Conservation (phyloP, 1,284 basidiomycete species). For the Taiwanofungus camphoratus region DNA sequence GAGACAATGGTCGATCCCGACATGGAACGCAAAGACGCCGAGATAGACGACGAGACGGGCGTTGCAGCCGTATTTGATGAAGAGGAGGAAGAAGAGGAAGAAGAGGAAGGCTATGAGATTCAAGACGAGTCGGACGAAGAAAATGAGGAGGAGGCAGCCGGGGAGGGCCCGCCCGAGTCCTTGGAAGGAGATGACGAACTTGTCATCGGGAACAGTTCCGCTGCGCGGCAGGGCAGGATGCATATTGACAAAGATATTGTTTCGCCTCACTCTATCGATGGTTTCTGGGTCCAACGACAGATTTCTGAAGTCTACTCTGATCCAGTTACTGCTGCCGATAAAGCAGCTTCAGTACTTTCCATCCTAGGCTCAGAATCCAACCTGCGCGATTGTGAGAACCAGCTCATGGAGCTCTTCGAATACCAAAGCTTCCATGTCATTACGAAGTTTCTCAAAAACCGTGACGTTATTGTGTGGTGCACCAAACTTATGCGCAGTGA, state of each 20-base stretch:
- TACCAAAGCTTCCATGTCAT: constrained; percentile 92
- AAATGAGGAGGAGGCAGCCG: constrained; percentile 52
- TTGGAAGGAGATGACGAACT: constrained; percentile 58
- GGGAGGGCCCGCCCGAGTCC: constrained; percentile 35
- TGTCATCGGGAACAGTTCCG: constrained; percentile 63
- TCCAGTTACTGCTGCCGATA: constrained; percentile 90
- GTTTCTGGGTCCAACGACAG: constrained; percentile 97
- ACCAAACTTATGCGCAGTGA: constrained; percentile 91
- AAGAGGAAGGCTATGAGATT: constrained; percentile 81
- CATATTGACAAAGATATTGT: constrained; percentile 76
- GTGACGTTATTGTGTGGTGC: constrained; percentile 97
- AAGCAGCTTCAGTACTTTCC: constrained; percentile 81
- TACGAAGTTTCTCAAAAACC: constrained; percentile 89
- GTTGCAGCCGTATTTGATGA: constrained; percentile 97
- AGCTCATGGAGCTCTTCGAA: constrained; percentile 96
- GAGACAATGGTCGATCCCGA: constrained; percentile 72
- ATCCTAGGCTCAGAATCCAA: constrained; percentile 88
- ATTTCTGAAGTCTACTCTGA: constrained; percentile 90
- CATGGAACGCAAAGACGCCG: constrained; percentile 70
- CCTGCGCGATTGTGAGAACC: constrained; percentile 94
- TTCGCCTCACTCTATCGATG: constrained; percentile 89
- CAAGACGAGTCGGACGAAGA: constrained; percentile 76
- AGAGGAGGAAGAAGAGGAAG: constrained; percentile 88
- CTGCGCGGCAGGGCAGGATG: constrained; percentile 37
- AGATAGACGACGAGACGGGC: constrained; percentile 90